A percentile compares a stretch with the other conserved stretches of the same genome.
phyloP scores from a whole-genome alignment of 495 filamentous ascomycete genomes.

The Diplogelasinospora grovesii region DNA sequence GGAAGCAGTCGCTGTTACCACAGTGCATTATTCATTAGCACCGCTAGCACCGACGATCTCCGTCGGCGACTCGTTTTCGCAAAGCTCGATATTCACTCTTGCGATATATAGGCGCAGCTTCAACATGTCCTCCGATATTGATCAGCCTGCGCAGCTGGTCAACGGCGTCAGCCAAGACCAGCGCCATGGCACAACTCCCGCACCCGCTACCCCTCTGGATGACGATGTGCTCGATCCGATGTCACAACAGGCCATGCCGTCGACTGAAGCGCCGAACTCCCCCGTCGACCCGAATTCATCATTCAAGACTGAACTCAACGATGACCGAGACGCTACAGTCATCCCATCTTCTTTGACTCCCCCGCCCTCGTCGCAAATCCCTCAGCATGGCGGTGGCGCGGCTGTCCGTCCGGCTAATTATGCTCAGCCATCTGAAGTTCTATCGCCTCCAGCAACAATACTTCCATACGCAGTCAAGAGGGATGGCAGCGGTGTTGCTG shows the following conservation, averaged over 20 bases:
- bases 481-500: conserved; percentile 42
- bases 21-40: too few relatives aligned
- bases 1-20: background rate
- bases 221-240: conserved; percentile 20
- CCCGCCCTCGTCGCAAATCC: conserved; percentile 66
- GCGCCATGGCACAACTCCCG: conserved; percentile 15
- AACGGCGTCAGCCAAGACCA: conserved; percentile 24
- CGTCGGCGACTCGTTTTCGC: background rate
- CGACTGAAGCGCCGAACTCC: conserved; percentile 37
- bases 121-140: conserved; percentile 18
- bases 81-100: background rate
- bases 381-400: conserved; percentile 25
- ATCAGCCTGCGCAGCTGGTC: conserved; percentile 18
- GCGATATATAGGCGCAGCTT: too few relatives aligned
- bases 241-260: conserved; percentile 39
- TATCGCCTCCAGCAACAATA: conserved; percentile 53
- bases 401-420: conserved; percentile 33
- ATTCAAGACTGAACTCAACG: conserved; percentile 35
- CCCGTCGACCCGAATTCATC: conserved; percentile 29
- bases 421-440: conserved; percentile 34
- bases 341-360: conserved; percentile 58
- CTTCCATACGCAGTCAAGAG: conserved; percentile 45
- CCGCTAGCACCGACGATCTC: background rate
- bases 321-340: conserved; percentile 30
- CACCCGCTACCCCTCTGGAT: conserved; percentile 36